phyloP scores from a whole-genome alignment of 129 eudicot genomes.

The sunflower (Helianthus annuus) region HanXRQr2.0-SUNRISE NC_035433.2:57645581-57646080 shows the following conservation, averaged over 20 bases:
- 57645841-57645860: slow-evolving; percentile 80
- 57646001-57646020: slow-evolving; percentile 50
- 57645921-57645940: slow-evolving; percentile 44
- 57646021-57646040: slow-evolving; percentile 58
- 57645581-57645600: slow-evolving; percentile 38
- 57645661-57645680: slow-evolving; percentile 44
- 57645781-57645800: slow-evolving; percentile 78
- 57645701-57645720: slow-evolving; percentile 71
- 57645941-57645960: slow-evolving; percentile 45
- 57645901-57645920: slow-evolving; percentile 55
- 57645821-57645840: slow-evolving; percentile 69
- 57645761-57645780: slow-evolving; percentile 53
- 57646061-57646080: slow-evolving; percentile 69
- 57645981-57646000: slow-evolving; percentile 79
- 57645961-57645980: slow-evolving; percentile 81
- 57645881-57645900: slow-evolving; percentile 44
- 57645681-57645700: slow-evolving; percentile 58
- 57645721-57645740: slow-evolving; percentile 53
- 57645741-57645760: slow-evolving; percentile 34
- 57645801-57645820: slow-evolving; percentile 75
- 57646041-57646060: slow-evolving; percentile 71
- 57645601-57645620: slow-evolving; percentile 80
- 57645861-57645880: slow-evolving; percentile 53
- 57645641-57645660: slow-evolving; percentile 36
- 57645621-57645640: slow-evolving; percentile 49